Percentiles rank a stretch among this genome's conserved stretches.
phyloP scores from a whole-genome alignment of 2,329 filamentous ascomycete genomes.

The Fusarium sublunatum region DNA sequence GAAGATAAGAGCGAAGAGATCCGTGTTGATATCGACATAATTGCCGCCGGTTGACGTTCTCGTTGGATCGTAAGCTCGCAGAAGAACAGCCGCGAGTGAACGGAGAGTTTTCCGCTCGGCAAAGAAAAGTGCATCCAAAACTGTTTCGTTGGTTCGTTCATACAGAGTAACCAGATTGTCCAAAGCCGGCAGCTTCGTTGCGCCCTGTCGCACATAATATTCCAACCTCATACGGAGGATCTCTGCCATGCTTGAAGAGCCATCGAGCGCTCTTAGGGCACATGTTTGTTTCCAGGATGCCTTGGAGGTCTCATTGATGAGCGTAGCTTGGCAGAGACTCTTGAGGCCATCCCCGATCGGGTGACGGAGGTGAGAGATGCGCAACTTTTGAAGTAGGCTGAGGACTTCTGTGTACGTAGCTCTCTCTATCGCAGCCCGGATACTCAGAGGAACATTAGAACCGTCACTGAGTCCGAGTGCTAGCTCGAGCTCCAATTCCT shows the following conservation, averaged over 20 bases:
- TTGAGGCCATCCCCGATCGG: slow-evolving; percentile 11
- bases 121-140: slow-evolving; percentile 20
- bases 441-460: slow-evolving; percentile 13
- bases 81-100: too few relatives aligned
- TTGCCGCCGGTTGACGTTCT: slow-evolving; percentile 11
- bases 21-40: slow-evolving; percentile 30
- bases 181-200: slow-evolving; percentile 11
- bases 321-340: slow-evolving; percentile 15
- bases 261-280: slow-evolving; percentile 12
- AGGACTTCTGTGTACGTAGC: slow-evolving; percentile 28
- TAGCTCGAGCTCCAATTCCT: slow-evolving; percentile 17
- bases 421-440: slow-evolving; percentile 18
- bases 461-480: slow-evolving; percentile 2
- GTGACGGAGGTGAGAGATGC: neutral
- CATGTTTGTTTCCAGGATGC: slow-evolving; percentile 16
- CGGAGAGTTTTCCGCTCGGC: slow-evolving; percentile 15
- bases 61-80: slow-evolving; percentile 13
- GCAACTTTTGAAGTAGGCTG: slow-evolving; percentile 20
- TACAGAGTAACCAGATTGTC: slow-evolving; percentile 20
- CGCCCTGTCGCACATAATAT: slow-evolving; percentile 11
- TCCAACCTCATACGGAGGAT: slow-evolving; percentile 14
- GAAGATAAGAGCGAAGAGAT: slow-evolving; percentile 27
- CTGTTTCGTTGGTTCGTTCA: neutral
- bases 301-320: slow-evolving; percentile 26
- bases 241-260: slow-evolving; percentile 6